Evolutionary conservation across 257 asterid genomes (phyloP).

Genomic region (Cordia subcordata): DNA sequence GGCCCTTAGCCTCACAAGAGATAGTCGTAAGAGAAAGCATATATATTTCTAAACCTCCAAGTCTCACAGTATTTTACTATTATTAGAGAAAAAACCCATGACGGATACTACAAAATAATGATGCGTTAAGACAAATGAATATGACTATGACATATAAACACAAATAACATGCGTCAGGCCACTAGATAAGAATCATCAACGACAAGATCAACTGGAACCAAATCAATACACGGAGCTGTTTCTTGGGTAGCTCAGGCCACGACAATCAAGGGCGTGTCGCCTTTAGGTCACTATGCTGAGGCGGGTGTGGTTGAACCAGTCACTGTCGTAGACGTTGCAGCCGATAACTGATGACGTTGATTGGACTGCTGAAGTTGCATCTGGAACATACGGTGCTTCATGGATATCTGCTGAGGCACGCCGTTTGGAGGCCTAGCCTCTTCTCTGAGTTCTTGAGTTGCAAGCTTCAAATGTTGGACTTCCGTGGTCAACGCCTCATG

Average conservation of each 20-base stretch:
- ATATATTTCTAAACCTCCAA: neutral
- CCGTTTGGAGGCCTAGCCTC: slow-evolving; percentile 39
- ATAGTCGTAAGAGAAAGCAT: neutral
- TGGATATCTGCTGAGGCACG: slow-evolving; percentile 29
- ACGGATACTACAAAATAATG: slow-evolving; percentile 7
- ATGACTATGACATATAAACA: neutral
- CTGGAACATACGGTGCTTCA: slow-evolving; percentile 48
- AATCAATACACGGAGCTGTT: no score
- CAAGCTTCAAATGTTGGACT: slow-evolving; percentile 66
- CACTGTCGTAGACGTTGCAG: slow-evolving; percentile 30
- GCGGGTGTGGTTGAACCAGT: slow-evolving; percentile 39
- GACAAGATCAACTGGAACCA: neutral
- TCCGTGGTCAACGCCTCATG: slow-evolving; percentile 69
- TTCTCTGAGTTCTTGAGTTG: slow-evolving; percentile 41
- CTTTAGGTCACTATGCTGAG: slow-evolving; percentile 22
- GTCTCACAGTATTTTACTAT: neutral
- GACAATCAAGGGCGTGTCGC: no score
- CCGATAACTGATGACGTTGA: slow-evolving; percentile 37
- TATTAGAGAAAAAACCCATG: neutral
- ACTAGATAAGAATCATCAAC: neutral
- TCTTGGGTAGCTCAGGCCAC: no score
- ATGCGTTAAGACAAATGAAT: neutral
- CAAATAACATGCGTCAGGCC: neutral
- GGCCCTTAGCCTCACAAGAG: no score
- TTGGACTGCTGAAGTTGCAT: slow-evolving; percentile 42